Base-by-base conservation (phyloP, 1,284 basidiomycete species). In the Schizophyllum amplum region DNA sequence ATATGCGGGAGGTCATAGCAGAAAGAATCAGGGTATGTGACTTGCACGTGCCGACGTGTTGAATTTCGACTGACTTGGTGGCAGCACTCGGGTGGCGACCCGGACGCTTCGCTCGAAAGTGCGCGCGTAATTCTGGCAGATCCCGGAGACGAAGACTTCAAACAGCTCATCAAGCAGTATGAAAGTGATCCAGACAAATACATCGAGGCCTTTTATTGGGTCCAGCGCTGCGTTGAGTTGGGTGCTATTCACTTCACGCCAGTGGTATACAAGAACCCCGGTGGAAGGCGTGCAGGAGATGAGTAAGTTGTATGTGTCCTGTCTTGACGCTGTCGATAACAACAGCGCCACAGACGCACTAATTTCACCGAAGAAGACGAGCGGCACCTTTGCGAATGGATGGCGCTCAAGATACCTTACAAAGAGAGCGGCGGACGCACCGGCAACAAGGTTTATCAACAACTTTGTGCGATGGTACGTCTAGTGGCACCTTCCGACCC, bases 51-150 rank as follows among this genome's bases (percentile, higher is more conserved):
- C 17, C 53, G 26, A 27, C 21, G 47, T 42, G 47, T 47, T 24
- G 9, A 17, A 51, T 17, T 21, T 7, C 13, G 48, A 17, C 47
- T 55, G 17, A 56, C 52, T 9, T 4, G 2, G n/a, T 42, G 47
- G 26, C 61, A 90, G 87, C 84, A 90, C 63, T 90, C 87, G 26
- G 88, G 88, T 25, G 88, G 88, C 6, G 82, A 89, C 59, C 85
- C 86, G 3, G 75, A 79, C 52, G 81, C 84, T 6, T 79, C 85
- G 22, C 73, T 77, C 13, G 81, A 86, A 62, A 78, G 78, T 7
- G 87, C 89, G 13, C 79, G 79, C 25, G 83, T 90, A 49, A 85
- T 91, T 56, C 75, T 91, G 2, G 88, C 87, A 4, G 87, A 90
- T 67, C 84, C 86, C 3, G 82, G 83, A 60, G 87, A 85, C 0